Evolutionary conservation across 2,329 filamentous ascomycete genomes (phyloP), one percentile per base, ranked within the genome.

Genomic region (Colletotrichum tabaci): DNA sequence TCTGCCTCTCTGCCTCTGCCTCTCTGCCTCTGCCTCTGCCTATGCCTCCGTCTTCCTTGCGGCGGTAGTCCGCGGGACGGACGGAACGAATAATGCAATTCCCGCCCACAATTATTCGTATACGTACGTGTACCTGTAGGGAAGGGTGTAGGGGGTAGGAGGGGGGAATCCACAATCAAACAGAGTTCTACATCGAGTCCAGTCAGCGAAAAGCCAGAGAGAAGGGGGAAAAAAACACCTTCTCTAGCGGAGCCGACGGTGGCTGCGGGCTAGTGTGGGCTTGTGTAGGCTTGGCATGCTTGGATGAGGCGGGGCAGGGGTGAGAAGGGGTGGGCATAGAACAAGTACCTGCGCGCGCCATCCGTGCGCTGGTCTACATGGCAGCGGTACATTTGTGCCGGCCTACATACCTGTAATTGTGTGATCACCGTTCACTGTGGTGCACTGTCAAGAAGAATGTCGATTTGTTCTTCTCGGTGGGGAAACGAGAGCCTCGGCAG

Each of bases 181-280:
- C 55, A 23, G 35, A 53, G 16, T 18, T 18, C 55, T 30, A 21
- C 23, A 21, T 13, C 26, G 2, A 42, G 30, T 58, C 21, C 40
- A 53, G 52, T 21, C 53, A 69, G 66, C 53, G 50, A 42, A 42
- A 60, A 13, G 26, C 26, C 7, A 23, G n/a, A 15, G 26, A 1
- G 30, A 35, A 35, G 30, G 30, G 30, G 8, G 8, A 35, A 35
- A 35, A 35, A 35, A 35, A 38, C 38, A 61, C 67, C 63, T 67
- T 71, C 40, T 67, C 67, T 66, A 50, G 63, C 67, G 67, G 63
- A 30, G 47, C 49, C 49, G 15, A 16, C 63, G 55, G 67, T 56
- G 55, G 67, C 62, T 55, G 55, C 57, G 61, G 67, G 67, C 55
- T 21, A 7, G 49, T 6, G 13, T 26, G 21, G 49, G 49, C 49